Evolutionary conservation across 805 yeast genomes (phyloP), one percentile per base, ranked within the genome.

Genomic region (Sugiyamaella valdiviana): DNA sequence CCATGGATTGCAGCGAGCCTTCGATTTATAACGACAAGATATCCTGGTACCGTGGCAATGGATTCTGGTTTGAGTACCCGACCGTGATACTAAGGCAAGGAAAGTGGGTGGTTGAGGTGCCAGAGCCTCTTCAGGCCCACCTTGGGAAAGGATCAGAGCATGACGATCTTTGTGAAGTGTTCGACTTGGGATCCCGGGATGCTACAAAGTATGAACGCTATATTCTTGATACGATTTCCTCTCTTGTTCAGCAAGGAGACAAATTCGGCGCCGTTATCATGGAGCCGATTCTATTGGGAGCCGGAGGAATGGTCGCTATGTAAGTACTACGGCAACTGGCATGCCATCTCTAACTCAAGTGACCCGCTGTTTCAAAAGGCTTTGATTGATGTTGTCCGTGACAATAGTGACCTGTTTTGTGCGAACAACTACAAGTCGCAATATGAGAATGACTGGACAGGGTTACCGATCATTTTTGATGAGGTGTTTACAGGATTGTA

Each of bases 401-500:
- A 46, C 19, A 32, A 15, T 20, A 43, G 53, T 1, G 36, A 26
- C 16, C 39, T 55, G 14, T 55, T 52, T n/a, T n/a, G n/a, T 42
- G 46, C 45, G 5, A 32, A 37, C 14, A 37, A 23, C 20, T 29
- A 43, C 17, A 14, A 19, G 9, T 35, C 24, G 14, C 36, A 17
- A 21, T 35, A 32, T 9, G 24, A 12, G 20, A 21, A 23, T 12
- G 48, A 26, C 16, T 57, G 61, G 61, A 23, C 49, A 16, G 61
- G 61, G 2, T 46, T 58, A 14, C 61, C 61, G 9, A 51, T 58
- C 5, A 55, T 58, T 14, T 51, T 45, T 48, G 62, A 58, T 35
- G 62, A 58, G 39, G 62, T 58, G 1, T 58, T 58, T 36, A 58
- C 59, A 10, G 62, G 62, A 7, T 51, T 58, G 17, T 58, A 56